phyloP scores from a whole-genome alignment of 2,329 filamentous ascomycete species.

The Zymoseptoria passerinii region DNA sequence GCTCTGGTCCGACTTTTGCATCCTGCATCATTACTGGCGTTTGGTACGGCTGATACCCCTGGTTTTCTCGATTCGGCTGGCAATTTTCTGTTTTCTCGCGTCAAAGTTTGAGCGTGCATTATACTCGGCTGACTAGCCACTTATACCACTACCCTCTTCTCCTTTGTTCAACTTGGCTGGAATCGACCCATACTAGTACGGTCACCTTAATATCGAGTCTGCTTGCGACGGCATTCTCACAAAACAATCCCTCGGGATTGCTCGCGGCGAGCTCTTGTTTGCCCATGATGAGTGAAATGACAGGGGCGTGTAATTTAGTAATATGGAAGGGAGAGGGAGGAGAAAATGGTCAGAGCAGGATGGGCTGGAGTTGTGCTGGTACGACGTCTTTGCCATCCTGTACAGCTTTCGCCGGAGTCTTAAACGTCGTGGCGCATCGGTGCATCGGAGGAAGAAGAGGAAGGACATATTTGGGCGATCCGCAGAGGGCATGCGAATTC shows the following conservation, averaged over 20 bases:
- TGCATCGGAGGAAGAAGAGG: neutral
- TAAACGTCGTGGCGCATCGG: neutral
- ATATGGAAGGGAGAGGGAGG: neutral
- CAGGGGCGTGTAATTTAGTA: conserved; percentile 9
- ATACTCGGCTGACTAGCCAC: conserved; percentile 6
- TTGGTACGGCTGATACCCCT: conserved; percentile 22
- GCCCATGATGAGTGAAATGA: conserved; percentile 10
- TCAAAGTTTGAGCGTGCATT: conserved; percentile 2
- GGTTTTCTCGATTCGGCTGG: conserved; percentile 14
- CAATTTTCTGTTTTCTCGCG: conserved; percentile 11
- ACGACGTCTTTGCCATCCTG: neutral
- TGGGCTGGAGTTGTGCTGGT: neutral
- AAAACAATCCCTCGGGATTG: conserved; percentile 3
- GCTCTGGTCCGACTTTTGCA: neutral
- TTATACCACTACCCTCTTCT: conserved; percentile 11
- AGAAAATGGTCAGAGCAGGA: neutral
- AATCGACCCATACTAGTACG: conserved; percentile 7
- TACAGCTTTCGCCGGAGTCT: neutral
- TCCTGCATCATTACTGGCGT: conserved; percentile 16
- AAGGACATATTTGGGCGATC: neutral
- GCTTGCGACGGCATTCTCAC: neutral
- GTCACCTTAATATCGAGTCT: conserved; percentile 5
- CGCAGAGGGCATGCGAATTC: conserved; percentile 2
- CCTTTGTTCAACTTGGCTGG: conserved; percentile 12
- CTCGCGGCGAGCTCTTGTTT: neutral